Conservation (phyloP, 2,329 filamentous ascomycete genomes). For the Fusarium palustre region DNA sequence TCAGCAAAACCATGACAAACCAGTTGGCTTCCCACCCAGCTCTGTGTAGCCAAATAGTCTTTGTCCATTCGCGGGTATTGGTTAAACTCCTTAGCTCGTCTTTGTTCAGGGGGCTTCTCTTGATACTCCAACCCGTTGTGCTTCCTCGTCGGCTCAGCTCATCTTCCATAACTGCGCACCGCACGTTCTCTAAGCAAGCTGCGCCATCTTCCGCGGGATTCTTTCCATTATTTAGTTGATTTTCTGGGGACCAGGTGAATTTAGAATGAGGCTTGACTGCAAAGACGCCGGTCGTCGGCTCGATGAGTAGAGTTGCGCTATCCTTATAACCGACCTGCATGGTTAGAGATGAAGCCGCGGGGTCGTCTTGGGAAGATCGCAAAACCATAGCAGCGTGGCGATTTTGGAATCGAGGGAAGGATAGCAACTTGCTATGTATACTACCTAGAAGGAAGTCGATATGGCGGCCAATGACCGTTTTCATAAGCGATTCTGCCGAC, state of each 20-base stretch:
- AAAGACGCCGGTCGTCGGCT: slow-evolving; percentile 82
- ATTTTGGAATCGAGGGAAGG: slow-evolving; percentile 70
- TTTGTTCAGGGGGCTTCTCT: slow-evolving; percentile 60
- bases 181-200: slow-evolving; percentile 68
- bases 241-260: slow-evolving; percentile 69
- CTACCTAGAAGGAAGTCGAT: slow-evolving; percentile 76
- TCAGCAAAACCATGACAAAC: slow-evolving; percentile 77
- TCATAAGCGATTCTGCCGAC: slow-evolving; percentile 79
- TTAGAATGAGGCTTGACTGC: slow-evolving; percentile 74
- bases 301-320: slow-evolving; percentile 72
- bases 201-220: slow-evolving; percentile 70
- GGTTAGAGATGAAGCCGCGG: slow-evolving; percentile 73
- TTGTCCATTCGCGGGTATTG: slow-evolving; percentile 72
- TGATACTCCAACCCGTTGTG: slow-evolving; percentile 72
- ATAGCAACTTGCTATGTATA: slow-evolving; percentile 70
- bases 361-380: slow-evolving; percentile 68
- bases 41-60: slow-evolving; percentile 76
- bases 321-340: slow-evolving; percentile 76
- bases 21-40: slow-evolving; percentile 78
- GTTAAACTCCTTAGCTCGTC: slow-evolving; percentile 70
- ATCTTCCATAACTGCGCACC: slow-evolving; percentile 71
- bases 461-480: slow-evolving; percentile 80
- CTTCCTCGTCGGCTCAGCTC: slow-evolving; percentile 70
- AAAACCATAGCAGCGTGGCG: slow-evolving; percentile 70
- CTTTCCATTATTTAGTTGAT: slow-evolving; percentile 70